Conservation (phyloP, 495 filamentous ascomycete species). For the Aspergillus funiculosus region DNA sequence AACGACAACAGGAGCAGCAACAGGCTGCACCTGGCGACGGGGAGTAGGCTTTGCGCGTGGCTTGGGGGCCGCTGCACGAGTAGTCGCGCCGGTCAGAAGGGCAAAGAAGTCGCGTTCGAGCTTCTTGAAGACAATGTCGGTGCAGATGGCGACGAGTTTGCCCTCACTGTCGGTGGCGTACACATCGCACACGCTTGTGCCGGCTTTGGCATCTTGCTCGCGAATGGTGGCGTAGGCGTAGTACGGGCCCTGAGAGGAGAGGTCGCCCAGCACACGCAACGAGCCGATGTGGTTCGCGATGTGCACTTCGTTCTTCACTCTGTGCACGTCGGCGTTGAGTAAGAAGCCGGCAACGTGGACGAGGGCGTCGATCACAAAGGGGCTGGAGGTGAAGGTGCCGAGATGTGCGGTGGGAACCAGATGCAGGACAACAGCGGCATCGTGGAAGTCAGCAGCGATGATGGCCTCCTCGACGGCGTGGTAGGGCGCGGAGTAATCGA, state of each 20-base stretch:
- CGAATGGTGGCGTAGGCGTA: not conserved
- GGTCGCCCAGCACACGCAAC: not conserved
- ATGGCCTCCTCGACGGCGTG: conserved; percentile 1
- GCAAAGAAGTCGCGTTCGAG: not conserved
- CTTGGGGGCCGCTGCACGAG: no score
- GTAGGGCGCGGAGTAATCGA: conserved; percentile 2
- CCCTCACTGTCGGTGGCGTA: not conserved
- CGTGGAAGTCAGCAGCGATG: not conserved
- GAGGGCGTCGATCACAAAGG: not conserved
- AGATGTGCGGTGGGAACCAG: not conserved
- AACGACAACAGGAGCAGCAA: no score
- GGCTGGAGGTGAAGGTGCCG: not conserved
- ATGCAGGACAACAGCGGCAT: not conserved
- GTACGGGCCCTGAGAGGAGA: not conserved
- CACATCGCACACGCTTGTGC: no score
- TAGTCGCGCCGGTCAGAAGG: not conserved
- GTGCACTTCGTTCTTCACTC: not conserved
- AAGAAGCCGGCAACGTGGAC: conserved; percentile 11
- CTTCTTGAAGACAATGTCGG: conserved; percentile 1
- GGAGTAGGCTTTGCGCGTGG: no score
- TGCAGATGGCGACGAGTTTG: no score
- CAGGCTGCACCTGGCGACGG: no score
- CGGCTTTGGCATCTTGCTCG: not conserved
- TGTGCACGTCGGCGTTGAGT: conserved; percentile 1
- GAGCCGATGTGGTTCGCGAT: conserved; percentile 1